Evolutionary conservation across 371 early-diverging fungal genomes (phyloP).

Genomic region (Sporodiniella umbellata): DNA sequence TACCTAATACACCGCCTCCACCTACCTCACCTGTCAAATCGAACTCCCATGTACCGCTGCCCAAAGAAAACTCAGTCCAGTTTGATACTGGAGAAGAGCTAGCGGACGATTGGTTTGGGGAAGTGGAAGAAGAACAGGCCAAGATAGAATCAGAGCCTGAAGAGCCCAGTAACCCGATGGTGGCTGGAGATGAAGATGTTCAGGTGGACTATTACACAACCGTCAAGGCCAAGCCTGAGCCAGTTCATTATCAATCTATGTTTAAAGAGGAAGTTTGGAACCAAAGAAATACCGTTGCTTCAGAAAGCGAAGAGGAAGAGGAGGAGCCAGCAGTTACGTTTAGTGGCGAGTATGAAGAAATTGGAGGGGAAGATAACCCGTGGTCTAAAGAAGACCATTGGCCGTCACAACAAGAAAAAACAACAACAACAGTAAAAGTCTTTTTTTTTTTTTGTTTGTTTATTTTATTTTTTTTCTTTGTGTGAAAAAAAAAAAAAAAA

Average conservation of each 20-base stretch:
- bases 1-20: conserved; percentile 36
- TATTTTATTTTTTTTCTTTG: not conserved
- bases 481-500: too few relatives aligned
- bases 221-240: too few relatives aligned
- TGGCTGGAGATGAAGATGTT: conserved; percentile 57
- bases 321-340: conserved; percentile 7
- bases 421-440: too few relatives aligned
- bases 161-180: conserved; percentile 53
- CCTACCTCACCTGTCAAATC: conserved; percentile 41
- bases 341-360: conserved; percentile 25
- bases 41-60: conserved; percentile 20
- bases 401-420: not conserved
- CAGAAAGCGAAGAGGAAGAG: conserved; percentile 29
- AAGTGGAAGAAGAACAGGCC: conserved; percentile 15
- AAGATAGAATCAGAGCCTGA: conserved; percentile 33
- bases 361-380: conserved; percentile 22
- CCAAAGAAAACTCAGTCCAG: conserved; percentile 30
- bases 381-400: conserved; percentile 16
- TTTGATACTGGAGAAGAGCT: conserved; percentile 42
- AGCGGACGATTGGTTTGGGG: conserved; percentile 58
- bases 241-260: conserved; percentile 3
- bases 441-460: not conserved
- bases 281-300: conserved; percentile 11
- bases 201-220: conserved; percentile 31
- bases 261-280: conserved; percentile 28